Base-by-base conservation (phyloP, 495 filamentous ascomycete species). In the Xylaria curta region DNA sequence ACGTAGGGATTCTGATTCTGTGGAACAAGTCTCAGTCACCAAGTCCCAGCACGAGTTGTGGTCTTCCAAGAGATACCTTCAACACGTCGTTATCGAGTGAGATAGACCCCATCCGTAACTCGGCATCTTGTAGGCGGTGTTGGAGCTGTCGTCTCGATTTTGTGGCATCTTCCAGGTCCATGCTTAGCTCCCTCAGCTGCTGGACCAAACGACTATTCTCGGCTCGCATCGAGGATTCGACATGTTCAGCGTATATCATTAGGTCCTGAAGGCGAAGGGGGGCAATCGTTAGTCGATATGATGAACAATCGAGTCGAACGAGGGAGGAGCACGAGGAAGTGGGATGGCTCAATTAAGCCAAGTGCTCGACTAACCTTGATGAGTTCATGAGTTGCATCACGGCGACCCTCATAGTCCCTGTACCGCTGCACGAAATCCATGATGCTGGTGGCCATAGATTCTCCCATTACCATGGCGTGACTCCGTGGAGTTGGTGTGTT, bases 1-100 rank as follows among this genome's bases (percentile, higher is more conserved):
- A 94, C 85, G 76, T 94, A 95, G 10, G 91, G 89, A 83, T 94
- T 91, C 62, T 87, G 88, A 59, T 90, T 90, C 92, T 94, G 77
- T 59, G 68, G 15, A 70, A 66, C 47, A 70, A 51, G 61, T 77
- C 56, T 79, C 66, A 78, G 80, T 63, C 28, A 33, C 53, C 59
- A 31, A 65, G 70, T 73, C 44, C 53, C 58, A 54, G 56, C 44
- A 42, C 40, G 33, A 42, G 51, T 42, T 51, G 51, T 66, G 60
- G 24, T 46, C 42, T 26, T 40, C 69, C 38, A 31, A 71, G 28
- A 36, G 73, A 71, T 79, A 85, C 83, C 78, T 82, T 83, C 70
- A 81, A 76, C 60, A 76, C 71, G 28, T 80, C 70, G 64, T 78
- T 77, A 69, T 83, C 76, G 31, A 76, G 72, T 40, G 77, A 76